Conservation (phyloP, 2,329 filamentous ascomycete species). For the Blastomyces silverae region DNA sequence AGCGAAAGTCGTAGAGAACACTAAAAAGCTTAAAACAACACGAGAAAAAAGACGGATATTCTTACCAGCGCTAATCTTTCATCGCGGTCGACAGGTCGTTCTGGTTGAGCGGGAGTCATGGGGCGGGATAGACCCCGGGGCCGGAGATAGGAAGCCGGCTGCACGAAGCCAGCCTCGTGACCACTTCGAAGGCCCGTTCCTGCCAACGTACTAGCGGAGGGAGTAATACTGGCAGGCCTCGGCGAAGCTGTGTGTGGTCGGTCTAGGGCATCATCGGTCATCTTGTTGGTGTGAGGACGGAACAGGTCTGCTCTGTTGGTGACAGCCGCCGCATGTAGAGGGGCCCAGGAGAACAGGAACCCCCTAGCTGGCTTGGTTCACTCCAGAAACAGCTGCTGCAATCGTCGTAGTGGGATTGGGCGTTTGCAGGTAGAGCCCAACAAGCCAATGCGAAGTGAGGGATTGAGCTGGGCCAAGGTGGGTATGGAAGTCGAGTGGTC, state of each 20-base stretch:
- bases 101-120: constrained; percentile 37
- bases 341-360: constrained; percentile 6
- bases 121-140: constrained; percentile 36
- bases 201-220: constrained; percentile 20
- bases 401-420: constrained; percentile 5
- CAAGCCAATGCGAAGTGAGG: background rate
- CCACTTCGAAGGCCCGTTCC: constrained; percentile 22
- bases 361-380: constrained; percentile 14
- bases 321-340: constrained; percentile 20
- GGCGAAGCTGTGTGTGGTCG: constrained; percentile 25
- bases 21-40: constrained; percentile 6
- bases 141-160: constrained; percentile 45
- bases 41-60: constrained; percentile 18
- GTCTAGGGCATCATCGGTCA: constrained; percentile 26
- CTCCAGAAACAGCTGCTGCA: background rate
- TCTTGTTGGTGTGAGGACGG: constrained; percentile 21
- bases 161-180: constrained; percentile 44
- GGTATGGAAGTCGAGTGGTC: constrained; percentile 1
- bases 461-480: background rate
- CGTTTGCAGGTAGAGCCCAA: background rate
- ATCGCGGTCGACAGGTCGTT: constrained; percentile 45
- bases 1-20: background rate
- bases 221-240: constrained; percentile 13
- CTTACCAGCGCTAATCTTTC: constrained; percentile 46
- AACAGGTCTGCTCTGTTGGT: constrained; percentile 17